phyloP scores from a whole-genome alignment of 164 flowering plant genomes.

The Magnolia sinica region DNA sequence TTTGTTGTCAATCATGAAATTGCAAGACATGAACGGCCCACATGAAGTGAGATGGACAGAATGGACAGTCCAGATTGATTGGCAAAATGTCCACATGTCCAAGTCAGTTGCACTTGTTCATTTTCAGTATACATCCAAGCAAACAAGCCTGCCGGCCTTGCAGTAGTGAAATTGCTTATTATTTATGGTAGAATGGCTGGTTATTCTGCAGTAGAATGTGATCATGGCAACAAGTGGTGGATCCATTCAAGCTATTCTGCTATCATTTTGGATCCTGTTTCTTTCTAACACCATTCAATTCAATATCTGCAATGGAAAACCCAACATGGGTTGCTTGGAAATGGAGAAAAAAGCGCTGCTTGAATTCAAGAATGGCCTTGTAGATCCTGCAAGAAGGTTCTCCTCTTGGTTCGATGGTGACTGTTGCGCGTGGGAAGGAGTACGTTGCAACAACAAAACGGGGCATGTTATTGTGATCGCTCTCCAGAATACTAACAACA shows the following conservation, averaged over 20 bases:
- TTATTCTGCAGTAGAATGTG: background rate
- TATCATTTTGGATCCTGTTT: background rate
- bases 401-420: constrained; percentile 14
- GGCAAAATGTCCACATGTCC: no score
- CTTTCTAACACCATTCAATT: background rate
- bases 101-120: no score
- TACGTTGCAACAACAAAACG: constrained; percentile 5
- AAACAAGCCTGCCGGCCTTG: background rate
- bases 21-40: background rate
- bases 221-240: background rate
- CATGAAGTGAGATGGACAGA: background rate
- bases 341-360: background rate
- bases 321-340: background rate
- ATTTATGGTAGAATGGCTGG: no score
- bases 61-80: no score
- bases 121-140: no score
- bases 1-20: no score
- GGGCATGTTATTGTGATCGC: constrained; percentile 5
- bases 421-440: constrained; percentile 19
- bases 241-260: background rate
- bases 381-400: constrained; percentile 1
- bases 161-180: no score
- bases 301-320: background rate
- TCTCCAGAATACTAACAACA: constrained; percentile 1
- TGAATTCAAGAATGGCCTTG: background rate